Percentiles rank a stretch among this genome's conserved stretches.
Evolutionary conservation across 192 early-diverging fungal species (phyloP).

Genomic region (Mortierella alpina): DNA sequence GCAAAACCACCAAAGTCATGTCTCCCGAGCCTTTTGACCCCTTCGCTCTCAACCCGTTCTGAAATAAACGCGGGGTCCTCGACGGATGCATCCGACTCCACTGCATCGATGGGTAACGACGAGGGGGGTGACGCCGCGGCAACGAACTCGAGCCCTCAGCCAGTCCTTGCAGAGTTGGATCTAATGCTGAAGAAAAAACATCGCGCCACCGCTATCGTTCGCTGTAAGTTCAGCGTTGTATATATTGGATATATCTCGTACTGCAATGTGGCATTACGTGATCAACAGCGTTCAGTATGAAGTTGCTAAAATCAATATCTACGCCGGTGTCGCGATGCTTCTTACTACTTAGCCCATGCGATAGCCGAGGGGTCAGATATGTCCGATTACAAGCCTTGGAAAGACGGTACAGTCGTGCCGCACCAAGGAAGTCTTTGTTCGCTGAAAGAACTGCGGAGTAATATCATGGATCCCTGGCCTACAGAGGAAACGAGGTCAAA

Average conservation of each 20-base stretch:
- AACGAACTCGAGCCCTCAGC: not conserved
- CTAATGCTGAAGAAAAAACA: conserved; percentile 34
- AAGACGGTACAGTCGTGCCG: conserved; percentile 37
- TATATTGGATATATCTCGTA: not conserved
- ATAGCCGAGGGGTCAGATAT: conserved; percentile 41
- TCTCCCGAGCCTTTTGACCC: no score
- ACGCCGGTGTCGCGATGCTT: not conserved
- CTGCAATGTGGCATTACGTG: not conserved
- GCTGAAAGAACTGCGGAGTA: conserved; percentile 18
- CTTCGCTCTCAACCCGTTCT: no score
- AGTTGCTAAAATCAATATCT: not conserved
- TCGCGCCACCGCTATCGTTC: conserved; percentile 44
- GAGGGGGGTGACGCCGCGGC: no score
- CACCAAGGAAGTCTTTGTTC: conserved; percentile 20
- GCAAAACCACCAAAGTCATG: not conserved
- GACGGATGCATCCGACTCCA: no score
- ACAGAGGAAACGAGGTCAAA: conserved; percentile 28
- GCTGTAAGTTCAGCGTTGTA: conserved; percentile 23
- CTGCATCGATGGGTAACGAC: no score
- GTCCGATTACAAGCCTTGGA: conserved; percentile 52
- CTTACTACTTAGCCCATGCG: conserved; percentile 20
- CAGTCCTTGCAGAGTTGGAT: conserved; percentile 14
- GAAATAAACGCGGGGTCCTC: no score
- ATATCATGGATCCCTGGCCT: conserved; percentile 49
- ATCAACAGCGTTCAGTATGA: not conserved